Evolutionary conservation across 2,329 filamentous ascomycete genomes (phyloP).

Genomic region (Nakataea oryzae): DNA sequence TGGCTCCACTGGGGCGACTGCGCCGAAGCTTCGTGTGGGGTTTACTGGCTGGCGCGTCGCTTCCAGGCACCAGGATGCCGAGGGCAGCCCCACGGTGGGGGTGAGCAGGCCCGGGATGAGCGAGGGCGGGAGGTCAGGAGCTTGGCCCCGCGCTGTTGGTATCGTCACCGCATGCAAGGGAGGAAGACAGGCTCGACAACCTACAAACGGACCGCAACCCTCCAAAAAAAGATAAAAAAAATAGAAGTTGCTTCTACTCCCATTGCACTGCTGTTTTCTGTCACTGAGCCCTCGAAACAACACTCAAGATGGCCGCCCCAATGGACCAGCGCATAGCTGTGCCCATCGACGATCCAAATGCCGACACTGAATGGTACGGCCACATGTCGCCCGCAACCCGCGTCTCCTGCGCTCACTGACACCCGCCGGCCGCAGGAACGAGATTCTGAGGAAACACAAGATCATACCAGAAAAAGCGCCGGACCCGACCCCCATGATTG

Average conservation of each 20-base stretch:
- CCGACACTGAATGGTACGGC: constrained; percentile 87
- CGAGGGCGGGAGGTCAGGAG: too few relatives aligned
- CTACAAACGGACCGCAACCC: background rate
- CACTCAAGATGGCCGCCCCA: constrained; percentile 44
- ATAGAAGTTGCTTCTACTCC: background rate
- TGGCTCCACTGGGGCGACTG: background rate
- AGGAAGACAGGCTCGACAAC: background rate
- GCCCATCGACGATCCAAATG: constrained; percentile 88
- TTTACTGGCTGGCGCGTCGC: background rate
- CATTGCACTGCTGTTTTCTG: background rate
- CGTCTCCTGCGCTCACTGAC: background rate
- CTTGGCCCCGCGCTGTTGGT: background rate
- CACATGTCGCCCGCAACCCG: background rate
- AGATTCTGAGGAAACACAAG: constrained; percentile 93
- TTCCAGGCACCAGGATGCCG: background rate
- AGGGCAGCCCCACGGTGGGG: background rate
- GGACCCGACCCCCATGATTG: constrained; percentile 89
- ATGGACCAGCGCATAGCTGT: constrained; percentile 60
- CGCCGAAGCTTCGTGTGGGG: background rate
- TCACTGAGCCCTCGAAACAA: background rate
- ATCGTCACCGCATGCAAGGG: background rate
- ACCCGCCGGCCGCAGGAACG: constrained; percentile 59
- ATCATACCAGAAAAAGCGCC: constrained; percentile 97
- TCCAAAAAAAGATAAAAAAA: too few relatives aligned
- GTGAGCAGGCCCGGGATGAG: background rate